Evolutionary conservation across 2,329 filamentous ascomycete genomes (phyloP), one percentile per base, ranked within the genome.

Genomic region (Ilyonectria sp.): DNA sequence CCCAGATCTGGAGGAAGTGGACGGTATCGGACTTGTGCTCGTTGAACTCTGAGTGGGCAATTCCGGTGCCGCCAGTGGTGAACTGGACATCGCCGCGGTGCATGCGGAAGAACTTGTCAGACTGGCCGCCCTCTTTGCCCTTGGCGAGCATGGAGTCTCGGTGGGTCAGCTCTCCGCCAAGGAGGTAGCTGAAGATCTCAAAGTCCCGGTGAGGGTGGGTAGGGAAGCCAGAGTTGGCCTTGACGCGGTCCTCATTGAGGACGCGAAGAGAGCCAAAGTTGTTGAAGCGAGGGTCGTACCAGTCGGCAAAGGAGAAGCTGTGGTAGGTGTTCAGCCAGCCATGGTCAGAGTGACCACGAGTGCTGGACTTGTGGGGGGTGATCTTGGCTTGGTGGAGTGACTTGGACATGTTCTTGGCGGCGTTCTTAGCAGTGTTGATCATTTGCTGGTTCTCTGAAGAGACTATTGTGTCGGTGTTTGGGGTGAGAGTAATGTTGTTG

Each of bases 1-100:
- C 93, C 94, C 94, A 97, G 74, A 97, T 97, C 81, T 97, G 94
- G 37, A 97, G 83, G 77, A 97, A 97, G 78, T 97, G 94, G 13
- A 94, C 92, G 26, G 92, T 89, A 50, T 93, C 89, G 15, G 86
- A 82, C 60, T 83, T 79, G 78, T 94, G 90, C 81, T 96, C 91
- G 80, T 95, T 96, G 82, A 92, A 90, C 82, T 97, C 94, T 8
- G 90, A 93, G 80, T 97, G 94, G 2, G 93, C 89, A 75, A 97
- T 89, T 74, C 90, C 90, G 6, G 90, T 94, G 61, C 94, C 94
- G n/a, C 93, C 94, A 15, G 92, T 94, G 10, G 94, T 97, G 81
- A 97, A 97, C 77, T 97, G 94, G 50, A 97, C 93, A 79, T 97
- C 94, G 13, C 94, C 93, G 43, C 93, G 86, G 75, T 88, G 88